Percentiles rank a stretch among this genome's conserved stretches.
Conservation (phyloP, 345 rosid species). For the Moricandia moricandioides region DNA sequence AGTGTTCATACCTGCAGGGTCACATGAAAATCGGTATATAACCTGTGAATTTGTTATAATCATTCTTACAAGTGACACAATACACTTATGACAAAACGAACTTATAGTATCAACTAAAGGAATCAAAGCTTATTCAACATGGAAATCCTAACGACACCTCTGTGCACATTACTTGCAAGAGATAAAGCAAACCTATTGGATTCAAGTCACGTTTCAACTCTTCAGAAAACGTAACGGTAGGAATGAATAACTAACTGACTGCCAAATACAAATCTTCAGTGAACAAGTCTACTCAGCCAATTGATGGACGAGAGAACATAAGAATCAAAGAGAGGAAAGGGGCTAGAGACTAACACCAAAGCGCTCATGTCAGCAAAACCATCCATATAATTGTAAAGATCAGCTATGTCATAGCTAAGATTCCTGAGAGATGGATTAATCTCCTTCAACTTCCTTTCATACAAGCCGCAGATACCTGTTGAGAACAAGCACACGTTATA, state of each 20-base stretch:
- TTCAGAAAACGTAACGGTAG: neutral
- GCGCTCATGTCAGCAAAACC: slow-evolving; percentile 95
- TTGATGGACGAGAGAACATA: neutral
- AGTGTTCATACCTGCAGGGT: slow-evolving; percentile 64
- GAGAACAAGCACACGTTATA: neutral
- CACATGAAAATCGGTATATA: neutral
- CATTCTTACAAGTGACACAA: neutral
- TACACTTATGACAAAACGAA: neutral
- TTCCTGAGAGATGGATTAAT: slow-evolving; percentile 69
- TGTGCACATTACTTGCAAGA: neutral
- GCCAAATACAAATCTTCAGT: neutral
- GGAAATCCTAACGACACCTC: neutral
- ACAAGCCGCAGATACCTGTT: slow-evolving; percentile 74
- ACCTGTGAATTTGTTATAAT: neutral
- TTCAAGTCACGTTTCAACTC: neutral
- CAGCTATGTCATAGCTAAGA: slow-evolving; percentile 69
- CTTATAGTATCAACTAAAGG: neutral
- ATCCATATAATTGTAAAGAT: slow-evolving; percentile 83
- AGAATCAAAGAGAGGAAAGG: neutral
- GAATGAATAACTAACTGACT: neutral
- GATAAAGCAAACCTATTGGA: neutral
- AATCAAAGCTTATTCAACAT: neutral
- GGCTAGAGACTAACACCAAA: slow-evolving; percentile 54
- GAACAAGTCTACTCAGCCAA: neutral
- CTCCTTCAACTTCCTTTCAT: slow-evolving; percentile 85